Evolutionary conservation across 306 rosid species (phyloP).

Genomic region (Spatholobus suberectus): DNA sequence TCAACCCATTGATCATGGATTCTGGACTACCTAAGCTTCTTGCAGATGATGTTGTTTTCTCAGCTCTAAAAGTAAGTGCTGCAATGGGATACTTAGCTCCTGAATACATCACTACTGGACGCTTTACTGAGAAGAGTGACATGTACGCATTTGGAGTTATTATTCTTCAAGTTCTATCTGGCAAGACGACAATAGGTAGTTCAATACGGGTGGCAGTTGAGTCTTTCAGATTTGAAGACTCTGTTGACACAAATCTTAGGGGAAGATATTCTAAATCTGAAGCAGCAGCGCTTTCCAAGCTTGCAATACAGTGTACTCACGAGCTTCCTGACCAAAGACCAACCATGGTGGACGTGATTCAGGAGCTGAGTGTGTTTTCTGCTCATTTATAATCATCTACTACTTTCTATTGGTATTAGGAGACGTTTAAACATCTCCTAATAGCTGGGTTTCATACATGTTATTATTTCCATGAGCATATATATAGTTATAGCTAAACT

Average conservation of each 20-base stretch:
- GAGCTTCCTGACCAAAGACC: constrained; percentile 83
- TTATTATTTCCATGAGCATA: constrained; percentile 18
- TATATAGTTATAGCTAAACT: neutral
- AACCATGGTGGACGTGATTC: constrained; percentile 55
- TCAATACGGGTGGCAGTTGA: constrained; percentile 64
- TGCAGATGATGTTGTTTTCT: constrained; percentile 91
- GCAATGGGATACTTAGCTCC: constrained; percentile 99
- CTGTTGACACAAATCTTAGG: constrained; percentile 60
- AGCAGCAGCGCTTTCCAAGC: constrained; percentile 65
- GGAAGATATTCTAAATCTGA: constrained; percentile 69
- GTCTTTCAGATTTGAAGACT: constrained; percentile 60
- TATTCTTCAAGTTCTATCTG: constrained; percentile 80
- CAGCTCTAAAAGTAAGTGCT: constrained; percentile 91
- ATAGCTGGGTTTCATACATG: constrained; percentile 14
- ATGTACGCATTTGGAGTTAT: constrained; percentile 91
- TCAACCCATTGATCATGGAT: constrained; percentile 77
- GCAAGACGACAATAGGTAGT: constrained; percentile 58
- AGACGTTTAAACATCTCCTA: neutral
- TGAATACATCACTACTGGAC: constrained; percentile 89
- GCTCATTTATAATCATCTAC: constrained; percentile 31
- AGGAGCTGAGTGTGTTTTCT: constrained; percentile 55
- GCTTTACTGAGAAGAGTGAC: constrained; percentile 91
- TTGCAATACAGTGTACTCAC: constrained; percentile 69
- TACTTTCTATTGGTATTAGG: constrained; percentile 1
- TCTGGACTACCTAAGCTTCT: constrained; percentile 88